Conservation (phyloP, 768 basidiomycete genomes). For the Russula lepida region DNA sequence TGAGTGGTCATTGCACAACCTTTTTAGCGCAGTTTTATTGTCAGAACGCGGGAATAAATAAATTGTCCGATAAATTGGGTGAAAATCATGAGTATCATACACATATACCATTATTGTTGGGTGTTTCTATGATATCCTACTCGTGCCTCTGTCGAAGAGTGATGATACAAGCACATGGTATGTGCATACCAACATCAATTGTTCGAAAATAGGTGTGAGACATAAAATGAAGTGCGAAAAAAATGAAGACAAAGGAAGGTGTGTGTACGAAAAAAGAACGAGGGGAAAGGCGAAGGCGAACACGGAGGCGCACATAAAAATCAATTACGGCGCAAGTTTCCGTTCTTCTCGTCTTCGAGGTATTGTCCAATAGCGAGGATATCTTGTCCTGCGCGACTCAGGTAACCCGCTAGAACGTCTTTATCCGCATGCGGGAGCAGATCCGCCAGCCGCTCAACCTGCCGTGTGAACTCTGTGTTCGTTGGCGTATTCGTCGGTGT, state of each 20-base stretch:
- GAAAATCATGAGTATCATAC: constrained; percentile 7
- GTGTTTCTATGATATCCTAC: constrained; percentile 8
- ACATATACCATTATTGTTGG: constrained; percentile 11
- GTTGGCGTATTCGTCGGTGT: not conserved
- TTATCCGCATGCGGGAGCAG: constrained; percentile 69
- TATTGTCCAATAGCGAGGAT: constrained; percentile 83
- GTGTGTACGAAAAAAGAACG: not conserved
- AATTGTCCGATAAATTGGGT: not conserved
- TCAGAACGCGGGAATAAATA: no score
- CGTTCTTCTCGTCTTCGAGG: constrained; percentile 76
- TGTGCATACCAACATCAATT: constrained; percentile 8
- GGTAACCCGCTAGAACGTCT: constrained; percentile 56
- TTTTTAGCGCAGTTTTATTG: not conserved
- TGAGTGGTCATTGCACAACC: not conserved
- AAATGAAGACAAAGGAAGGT: not conserved
- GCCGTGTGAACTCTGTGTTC: constrained; percentile 46
- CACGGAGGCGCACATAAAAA: constrained; percentile 11
- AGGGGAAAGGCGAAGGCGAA: not conserved
- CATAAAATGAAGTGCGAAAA: not conserved
- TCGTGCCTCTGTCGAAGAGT: not conserved
- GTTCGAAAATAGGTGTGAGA: not conserved
- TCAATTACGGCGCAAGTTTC: constrained; percentile 38
- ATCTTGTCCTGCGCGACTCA: constrained; percentile 68
- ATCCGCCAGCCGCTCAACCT: constrained; percentile 63
- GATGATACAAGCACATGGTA: constrained; percentile 1